Evolutionary conservation across 176 grass and related monocot genomes (phyloP).

Genomic region (Neostapfia colusana): DNA sequence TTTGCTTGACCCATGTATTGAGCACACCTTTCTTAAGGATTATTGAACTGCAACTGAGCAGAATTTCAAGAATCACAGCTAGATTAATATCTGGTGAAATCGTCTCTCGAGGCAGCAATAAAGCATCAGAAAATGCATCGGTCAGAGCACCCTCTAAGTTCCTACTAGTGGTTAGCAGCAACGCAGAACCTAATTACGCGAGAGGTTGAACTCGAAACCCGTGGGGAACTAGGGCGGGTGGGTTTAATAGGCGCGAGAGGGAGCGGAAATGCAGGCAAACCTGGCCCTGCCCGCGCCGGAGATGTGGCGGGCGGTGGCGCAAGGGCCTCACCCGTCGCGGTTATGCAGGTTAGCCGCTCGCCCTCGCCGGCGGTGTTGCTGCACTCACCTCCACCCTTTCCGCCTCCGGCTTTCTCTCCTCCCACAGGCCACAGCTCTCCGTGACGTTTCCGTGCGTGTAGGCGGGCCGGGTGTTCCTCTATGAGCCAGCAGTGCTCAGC

Average conservation of each 20-base stretch:
- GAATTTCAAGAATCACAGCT: background rate
- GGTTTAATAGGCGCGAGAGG: background rate
- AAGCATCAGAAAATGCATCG: conserved; percentile 3
- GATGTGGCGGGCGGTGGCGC: background rate
- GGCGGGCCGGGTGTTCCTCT: background rate
- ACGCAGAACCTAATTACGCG: background rate
- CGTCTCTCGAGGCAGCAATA: background rate
- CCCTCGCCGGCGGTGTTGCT: background rate
- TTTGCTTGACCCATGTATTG: background rate
- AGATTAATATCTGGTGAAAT: background rate
- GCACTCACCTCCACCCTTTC: background rate
- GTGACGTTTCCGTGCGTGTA: background rate
- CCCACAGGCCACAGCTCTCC: background rate
- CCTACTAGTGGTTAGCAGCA: background rate
- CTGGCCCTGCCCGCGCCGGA: background rate
- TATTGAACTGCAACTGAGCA: background rate
- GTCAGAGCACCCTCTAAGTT: background rate
- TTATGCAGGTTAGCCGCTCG: too few relatives aligned
- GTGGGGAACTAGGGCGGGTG: background rate
- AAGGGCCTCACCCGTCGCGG: background rate
- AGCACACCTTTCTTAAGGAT: conserved; percentile 16
- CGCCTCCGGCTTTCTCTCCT: background rate
- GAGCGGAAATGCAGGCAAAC: conserved; percentile 15
- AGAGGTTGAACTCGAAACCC: background rate
- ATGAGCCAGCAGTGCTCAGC: too few relatives aligned